These are phyloP conservation scores for Fusarium sp. DNA, from an alignment of 2,329 filamentous ascomycete species.

Conservation along the genomic window DNA sequence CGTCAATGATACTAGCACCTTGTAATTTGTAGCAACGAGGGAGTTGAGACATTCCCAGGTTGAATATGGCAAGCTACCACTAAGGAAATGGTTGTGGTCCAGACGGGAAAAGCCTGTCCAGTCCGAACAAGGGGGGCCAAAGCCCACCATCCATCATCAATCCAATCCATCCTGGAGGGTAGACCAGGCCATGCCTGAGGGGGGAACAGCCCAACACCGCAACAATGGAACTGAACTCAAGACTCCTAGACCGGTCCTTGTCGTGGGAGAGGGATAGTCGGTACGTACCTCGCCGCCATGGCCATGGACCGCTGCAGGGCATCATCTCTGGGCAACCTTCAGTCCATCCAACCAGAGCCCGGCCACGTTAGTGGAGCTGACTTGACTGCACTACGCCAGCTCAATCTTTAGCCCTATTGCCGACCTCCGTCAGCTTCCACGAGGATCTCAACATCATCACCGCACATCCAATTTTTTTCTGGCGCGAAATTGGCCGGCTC, in stretches of 20 bases:
- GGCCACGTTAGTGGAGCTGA: conserved; percentile 48
- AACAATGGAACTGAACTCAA: neutral
- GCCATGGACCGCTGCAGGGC: conserved; percentile 30
- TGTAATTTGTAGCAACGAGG: conserved; percentile 47
- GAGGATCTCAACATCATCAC: conserved; percentile 46
- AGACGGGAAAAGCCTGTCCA: conserved; percentile 21
- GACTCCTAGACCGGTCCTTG: conserved; percentile 11
- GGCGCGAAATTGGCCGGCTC: conserved; percentile 39
- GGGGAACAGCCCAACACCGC: conserved; percentile 12
- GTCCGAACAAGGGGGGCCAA: conserved; percentile 35
- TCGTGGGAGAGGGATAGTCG: conserved; percentile 8
- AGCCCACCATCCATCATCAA: conserved; percentile 46
- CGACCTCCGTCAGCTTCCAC: conserved; percentile 48
- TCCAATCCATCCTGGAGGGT: conserved; percentile 26
- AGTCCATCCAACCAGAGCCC: conserved; percentile 46
- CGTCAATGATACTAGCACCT: conserved; percentile 20
- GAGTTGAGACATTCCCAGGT: conserved; percentile 47
- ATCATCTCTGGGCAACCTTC: conserved; percentile 36
- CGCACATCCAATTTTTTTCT: conserved; percentile 43
- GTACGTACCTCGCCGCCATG: conserved; percentile 24
- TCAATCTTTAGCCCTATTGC: conserved; percentile 52
- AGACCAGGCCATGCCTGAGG: conserved; percentile 27
- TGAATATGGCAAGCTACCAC: conserved; percentile 21
- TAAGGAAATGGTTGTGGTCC: conserved; percentile 34
- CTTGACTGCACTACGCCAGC: conserved; percentile 42